Percentiles rank a stretch among this genome's conserved stretches.
Conservation (phyloP, 1,284 basidiomycete species). For the Tylopilus sp. region DNA sequence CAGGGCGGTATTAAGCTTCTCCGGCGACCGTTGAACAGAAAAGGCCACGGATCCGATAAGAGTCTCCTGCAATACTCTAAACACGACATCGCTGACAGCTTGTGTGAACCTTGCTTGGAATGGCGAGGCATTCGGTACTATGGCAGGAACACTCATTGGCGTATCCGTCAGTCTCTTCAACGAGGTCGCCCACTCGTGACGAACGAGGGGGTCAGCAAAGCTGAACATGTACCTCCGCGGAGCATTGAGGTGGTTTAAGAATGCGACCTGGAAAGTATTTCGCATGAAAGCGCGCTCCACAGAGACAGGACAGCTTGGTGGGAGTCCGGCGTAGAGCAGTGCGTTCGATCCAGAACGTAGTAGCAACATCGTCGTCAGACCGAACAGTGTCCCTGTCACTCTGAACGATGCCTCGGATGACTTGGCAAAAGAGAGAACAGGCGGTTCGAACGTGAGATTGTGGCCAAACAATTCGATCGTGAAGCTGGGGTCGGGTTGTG, state of each 20-base stretch:
- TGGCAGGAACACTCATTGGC: slow-evolving; percentile 37
- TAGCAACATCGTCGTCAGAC: slow-evolving; percentile 77
- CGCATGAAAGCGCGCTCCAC: slow-evolving; percentile 93
- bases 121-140: slow-evolving; percentile 34
- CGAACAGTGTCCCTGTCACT: slow-evolving; percentile 78
- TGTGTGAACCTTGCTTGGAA: slow-evolving; percentile 48
- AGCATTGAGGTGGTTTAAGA: slow-evolving; percentile 62
- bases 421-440: slow-evolving; percentile 72
- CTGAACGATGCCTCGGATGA: slow-evolving; percentile 82
- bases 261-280: slow-evolving; percentile 88
- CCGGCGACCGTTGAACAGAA: slow-evolving; percentile 21
- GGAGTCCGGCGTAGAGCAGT: slow-evolving; percentile 73
- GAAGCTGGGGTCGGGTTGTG: slow-evolving; percentile 74
- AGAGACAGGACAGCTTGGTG: slow-evolving; percentile 68
- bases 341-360: slow-evolving; percentile 78
- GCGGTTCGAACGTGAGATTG: slow-evolving; percentile 83
- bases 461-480: slow-evolving; percentile 80
- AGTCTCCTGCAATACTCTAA: slow-evolving; percentile 81
- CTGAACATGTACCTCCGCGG: slow-evolving; percentile 93
- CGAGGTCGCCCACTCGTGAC: slow-evolving; percentile 70
- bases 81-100: slow-evolving; percentile 69
- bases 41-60: slow-evolving; percentile 50
- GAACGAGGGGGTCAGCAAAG: slow-evolving; percentile 70
- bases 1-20: slow-evolving; percentile 23
- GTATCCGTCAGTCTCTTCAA: slow-evolving; percentile 64